Evolutionary conservation across 257 asterid genomes (phyloP), one percentile per base, ranked within the genome.

Genomic region (Leptodermis oblonga): DNA sequence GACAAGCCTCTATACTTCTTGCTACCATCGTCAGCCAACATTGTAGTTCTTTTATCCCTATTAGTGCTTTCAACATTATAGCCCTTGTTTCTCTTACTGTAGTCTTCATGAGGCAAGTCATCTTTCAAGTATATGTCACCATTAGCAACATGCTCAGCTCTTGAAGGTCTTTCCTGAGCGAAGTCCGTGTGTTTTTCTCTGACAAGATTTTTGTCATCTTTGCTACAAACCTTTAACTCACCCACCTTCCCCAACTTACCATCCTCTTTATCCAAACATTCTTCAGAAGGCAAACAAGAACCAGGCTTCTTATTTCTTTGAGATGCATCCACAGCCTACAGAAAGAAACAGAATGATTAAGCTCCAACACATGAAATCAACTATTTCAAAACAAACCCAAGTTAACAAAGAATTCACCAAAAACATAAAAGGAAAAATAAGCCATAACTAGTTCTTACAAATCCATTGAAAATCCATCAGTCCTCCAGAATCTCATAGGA

Each of bases 401-500:
- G 69, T 60, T 70, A 64, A 67, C 63, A 72, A 65, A 65, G 65
- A 76, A 43, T 46, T 67, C 83, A 70, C 5, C 18, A 34, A 36
- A 34, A 33, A 37, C 9, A 62, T 1, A 62, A 37, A 17, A 14
- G 8, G 17, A 77, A 74, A 75, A 60, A 42, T 79, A 17, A 36
- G 15, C n/a, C 85, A 75, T 73, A 67, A 80, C 82, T 77, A 82
- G 78, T 71, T 89, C 95, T 91, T 87, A 91, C 96, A 80, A 80
- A 89, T 87, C 90, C 82, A 80, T 56, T 80, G 83, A 85, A 81
- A 62, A 78, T 86, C 88, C 97, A 89, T 82, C 89, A 76, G 86
- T 74, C 95, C 82, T 87, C 97, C 75, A 83, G 88, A 80, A 75
- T 82, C 81, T 79, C 87, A 79, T 81, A 85, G 77, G 74, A 77